Base-by-base conservation (phyloP, 805 yeast species). In the Monosporozyma servazzii region DNA sequence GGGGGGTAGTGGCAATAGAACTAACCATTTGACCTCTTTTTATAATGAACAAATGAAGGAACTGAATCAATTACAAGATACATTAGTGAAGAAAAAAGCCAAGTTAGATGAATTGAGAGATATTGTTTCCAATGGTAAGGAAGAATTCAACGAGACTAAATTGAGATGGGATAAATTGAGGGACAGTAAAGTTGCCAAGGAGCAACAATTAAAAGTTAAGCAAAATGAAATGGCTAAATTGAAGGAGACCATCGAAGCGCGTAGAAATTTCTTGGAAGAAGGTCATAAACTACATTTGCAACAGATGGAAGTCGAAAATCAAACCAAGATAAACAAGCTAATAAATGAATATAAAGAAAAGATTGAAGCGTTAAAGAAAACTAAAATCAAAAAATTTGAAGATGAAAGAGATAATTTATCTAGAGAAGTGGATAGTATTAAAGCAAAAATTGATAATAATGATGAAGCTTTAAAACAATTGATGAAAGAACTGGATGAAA, bases 351-450 rank as follows among this genome's bases (percentile, higher is more conserved):
- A 69, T 51, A 57, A 62, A 18, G 36, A 53, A 0, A 66, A 74
- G 57, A 69, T 79, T 1, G 77, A 77, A 41, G 51, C 58, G 1
- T 53, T 75, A 5, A 67, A 75, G 33, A 58, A 66, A 6, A 60
- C 60, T 15, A 73, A 71, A 49, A 67, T 69, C 5, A 58, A 58
- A 18, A 59, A 65, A 40, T 61, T 65, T 29, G 66, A 72, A 43
- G 51, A 56, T 8, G 59, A 66, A 45, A 72, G 71, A 51, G 58
- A 55, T 5, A 48, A 53, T 23, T 46, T 70, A 36, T 29, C 54
- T 41, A 47, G 58, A 31, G 54, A 72, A 51, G 63, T 73, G 1
- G 67, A 65, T 13, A 67, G 64, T 17, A 58, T 69, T 15, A 59
- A 63, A 50, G 42, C 53, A 47, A 59, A 59, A 41, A 53, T 66